Evolutionary conservation across 2,329 filamentous ascomycete genomes (phyloP).

Genomic region (Fusarium virguliforme): DNA sequence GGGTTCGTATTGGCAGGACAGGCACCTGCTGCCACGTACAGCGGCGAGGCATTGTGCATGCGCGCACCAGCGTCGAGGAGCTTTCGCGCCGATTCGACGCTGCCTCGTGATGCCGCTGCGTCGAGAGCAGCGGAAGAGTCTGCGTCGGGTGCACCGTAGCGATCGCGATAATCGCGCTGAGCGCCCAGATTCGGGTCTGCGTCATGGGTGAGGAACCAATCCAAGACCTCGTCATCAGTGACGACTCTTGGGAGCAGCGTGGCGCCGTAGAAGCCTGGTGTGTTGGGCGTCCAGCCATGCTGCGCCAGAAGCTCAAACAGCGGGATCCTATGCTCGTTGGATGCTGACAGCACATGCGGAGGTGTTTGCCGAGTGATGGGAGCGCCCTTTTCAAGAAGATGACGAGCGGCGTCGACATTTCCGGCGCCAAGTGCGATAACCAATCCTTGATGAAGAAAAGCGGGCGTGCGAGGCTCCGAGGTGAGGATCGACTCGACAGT

Average conservation of each 20-base stretch:
- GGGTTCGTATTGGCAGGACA: conserved; percentile 18
- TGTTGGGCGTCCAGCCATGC: conserved; percentile 40
- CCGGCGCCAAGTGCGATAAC: conserved; percentile 24
- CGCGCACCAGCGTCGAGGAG: conserved; percentile 37
- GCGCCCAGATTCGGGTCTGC: conserved; percentile 43
- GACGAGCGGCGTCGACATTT: conserved; percentile 23
- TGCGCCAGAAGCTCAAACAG: conserved; percentile 32
- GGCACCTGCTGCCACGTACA: conserved; percentile 37
- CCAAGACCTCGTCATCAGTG: conserved; percentile 21
- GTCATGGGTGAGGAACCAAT: conserved; percentile 43
- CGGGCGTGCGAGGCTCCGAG: conserved; percentile 16
- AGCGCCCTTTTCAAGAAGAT: conserved; percentile 29
- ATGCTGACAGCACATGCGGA: conserved; percentile 19
- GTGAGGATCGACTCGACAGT: conserved; percentile 25
- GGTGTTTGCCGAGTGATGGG: conserved; percentile 34
- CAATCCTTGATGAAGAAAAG: conserved; percentile 35
- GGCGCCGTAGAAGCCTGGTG: conserved; percentile 30
- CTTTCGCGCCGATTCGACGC: conserved; percentile 22
- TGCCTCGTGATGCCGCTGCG: conserved; percentile 21
- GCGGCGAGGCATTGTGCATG: conserved; percentile 34
- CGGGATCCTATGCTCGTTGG: conserved; percentile 7
- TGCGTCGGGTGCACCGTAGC: conserved; percentile 26
- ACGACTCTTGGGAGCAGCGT: conserved; percentile 33
- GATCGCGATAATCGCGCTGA: conserved; percentile 28
- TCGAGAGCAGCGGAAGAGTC: conserved; percentile 38